Conservation (phyloP, 2,329 filamentous ascomycete genomes). For the Monosporascus cannonballus region DNA sequence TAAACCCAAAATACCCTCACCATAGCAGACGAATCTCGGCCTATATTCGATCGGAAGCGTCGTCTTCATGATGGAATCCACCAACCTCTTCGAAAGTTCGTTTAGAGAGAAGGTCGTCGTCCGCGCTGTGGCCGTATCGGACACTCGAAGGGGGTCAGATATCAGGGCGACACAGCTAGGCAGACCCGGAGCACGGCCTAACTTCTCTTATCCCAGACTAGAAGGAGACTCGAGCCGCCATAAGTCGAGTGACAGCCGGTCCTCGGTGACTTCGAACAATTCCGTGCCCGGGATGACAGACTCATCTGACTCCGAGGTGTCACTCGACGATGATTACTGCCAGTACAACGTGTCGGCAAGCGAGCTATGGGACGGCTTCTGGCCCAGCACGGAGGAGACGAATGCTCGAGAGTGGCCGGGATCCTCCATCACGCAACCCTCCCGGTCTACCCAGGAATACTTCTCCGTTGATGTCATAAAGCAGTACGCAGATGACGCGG, state of each 20-base stretch:
- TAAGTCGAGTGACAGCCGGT: slow-evolving; percentile 26
- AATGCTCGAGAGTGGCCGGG: neutral
- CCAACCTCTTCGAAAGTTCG: slow-evolving; percentile 9
- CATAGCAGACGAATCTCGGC: slow-evolving; percentile 16
- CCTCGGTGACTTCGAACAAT: slow-evolving; percentile 39
- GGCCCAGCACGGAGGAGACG: slow-evolving; percentile 21
- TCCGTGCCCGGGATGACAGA: slow-evolving; percentile 45
- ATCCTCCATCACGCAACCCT: slow-evolving; percentile 10
- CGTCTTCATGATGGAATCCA: slow-evolving; percentile 17
- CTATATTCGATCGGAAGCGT: slow-evolving; percentile 10
- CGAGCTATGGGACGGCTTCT: slow-evolving; percentile 48
- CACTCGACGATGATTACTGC: slow-evolving; percentile 41
- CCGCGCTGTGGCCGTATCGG: slow-evolving; percentile 1
- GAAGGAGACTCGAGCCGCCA: slow-evolving; percentile 19
- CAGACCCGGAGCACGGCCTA: slow-evolving; percentile 19
- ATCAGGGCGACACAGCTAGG: slow-evolving; percentile 6
- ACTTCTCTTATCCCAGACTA: slow-evolving; percentile 29
- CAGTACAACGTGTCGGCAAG: slow-evolving; percentile 39
- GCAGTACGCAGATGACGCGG: slow-evolving; percentile 7
- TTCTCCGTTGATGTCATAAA: slow-evolving; percentile 11
- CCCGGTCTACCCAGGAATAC: slow-evolving; percentile 10
- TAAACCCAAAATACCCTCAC: slow-evolving; percentile 19
- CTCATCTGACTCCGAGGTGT: slow-evolving; percentile 46
- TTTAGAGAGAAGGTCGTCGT: slow-evolving; percentile 5
- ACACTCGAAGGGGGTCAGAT: slow-evolving; percentile 9